Base-by-base conservation (phyloP, 2,329 filamentous ascomycete genomes). In the Triangularia verruculosa region DNA sequence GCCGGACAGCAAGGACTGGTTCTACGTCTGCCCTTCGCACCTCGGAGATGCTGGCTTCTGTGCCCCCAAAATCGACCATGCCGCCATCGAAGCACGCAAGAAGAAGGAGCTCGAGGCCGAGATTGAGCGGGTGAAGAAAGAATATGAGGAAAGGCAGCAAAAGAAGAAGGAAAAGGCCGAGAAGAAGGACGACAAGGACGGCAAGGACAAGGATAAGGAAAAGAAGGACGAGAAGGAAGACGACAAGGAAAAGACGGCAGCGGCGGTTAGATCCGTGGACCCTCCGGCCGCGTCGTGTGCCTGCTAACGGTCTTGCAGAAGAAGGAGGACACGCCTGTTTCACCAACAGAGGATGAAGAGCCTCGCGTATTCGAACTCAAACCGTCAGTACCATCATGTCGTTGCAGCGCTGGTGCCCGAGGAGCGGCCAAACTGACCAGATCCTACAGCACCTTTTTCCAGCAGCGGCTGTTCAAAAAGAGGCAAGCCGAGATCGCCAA, bases 1-100 rank as follows among this genome's bases (percentile, higher is more conserved):
- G 8, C 86, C 91, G 0, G 93, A 96, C 72, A 93, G 92, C 72
- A 95, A 94, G 82, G 93, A 97, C 74, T 96, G 93, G 78, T 98
- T 99, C 79, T 97, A 96, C 74, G 86, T 96, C 53, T 99, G 95
- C 71, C 83, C 88, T 5, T 81, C 84, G 30, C 95, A 99, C 76
- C 80, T 98, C 8, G 91, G 90, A 72, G 95, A 98, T 72, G 82
- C 81, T 30, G 86, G 89, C 47, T 98, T 97, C 75, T 94, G 91
- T 72, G 80, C 83, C 71, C 89, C 91, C 65, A 88, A 90, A 65
- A 82, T 91, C 64, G 90, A 93, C 71, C 84, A 87, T 59, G 88
- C 84, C 67, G 80, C 89, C 65, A 72, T 85, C 72, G 83, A 88
- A 75, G 84, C 81, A 72, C 88, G 87, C 72, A 84, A 83, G 69